Base-by-base conservation (phyloP, 768 basidiomycete genomes). In the Lyophyllum shimeji region DNA sequence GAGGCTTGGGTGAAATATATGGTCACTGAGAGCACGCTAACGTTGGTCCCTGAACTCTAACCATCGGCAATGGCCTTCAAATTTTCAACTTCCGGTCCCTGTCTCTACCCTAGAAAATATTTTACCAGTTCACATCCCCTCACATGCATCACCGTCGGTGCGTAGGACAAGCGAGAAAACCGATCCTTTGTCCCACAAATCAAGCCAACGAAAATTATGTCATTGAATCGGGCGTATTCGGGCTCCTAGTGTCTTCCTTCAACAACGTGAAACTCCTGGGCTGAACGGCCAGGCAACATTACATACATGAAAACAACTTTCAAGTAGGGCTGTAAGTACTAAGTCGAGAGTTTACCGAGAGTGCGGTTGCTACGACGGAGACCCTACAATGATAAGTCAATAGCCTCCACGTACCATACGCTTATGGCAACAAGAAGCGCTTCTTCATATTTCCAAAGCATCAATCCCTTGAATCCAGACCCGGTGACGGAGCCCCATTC, bases 21-120 rank as follows among this genome's bases (percentile, higher is more conserved):
- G 74, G 67, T 70, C 71, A 69, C 67, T 71, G 59, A 65, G 70
- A 71, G 68, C 69, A 66, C 72, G 70, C 72, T 72, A 69, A 64
- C 69, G 67, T 70, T 69, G 71, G 73, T 75, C 75, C 77, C 74
- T 77, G 76, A 77, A 68, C 69, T 73, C 69, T 69, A 76, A 73
- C 62, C 66, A 66, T 69, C 77, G 77, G 77, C 77, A 79, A 75
- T 67, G 72, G 58, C 76, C 76, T 74, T 73, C 71, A 73, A 77
- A 73, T 71, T 78, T 79, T 74, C 74, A 76, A 77, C 74, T 76
- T 62, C 77, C 77, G 77, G 76, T 73, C 70, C 69, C 66, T 67
- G 60, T 56, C 60, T 47, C 52, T 15, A 61, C 65, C 68, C 67
- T 70, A 62, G 65, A 69, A 68, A 70, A 65, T 63, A 59, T 69